These are phyloP conservation scores for Russula foetens DNA, from an alignment of 768 basidiomycete species.

Conservation along the genomic window DNA sequence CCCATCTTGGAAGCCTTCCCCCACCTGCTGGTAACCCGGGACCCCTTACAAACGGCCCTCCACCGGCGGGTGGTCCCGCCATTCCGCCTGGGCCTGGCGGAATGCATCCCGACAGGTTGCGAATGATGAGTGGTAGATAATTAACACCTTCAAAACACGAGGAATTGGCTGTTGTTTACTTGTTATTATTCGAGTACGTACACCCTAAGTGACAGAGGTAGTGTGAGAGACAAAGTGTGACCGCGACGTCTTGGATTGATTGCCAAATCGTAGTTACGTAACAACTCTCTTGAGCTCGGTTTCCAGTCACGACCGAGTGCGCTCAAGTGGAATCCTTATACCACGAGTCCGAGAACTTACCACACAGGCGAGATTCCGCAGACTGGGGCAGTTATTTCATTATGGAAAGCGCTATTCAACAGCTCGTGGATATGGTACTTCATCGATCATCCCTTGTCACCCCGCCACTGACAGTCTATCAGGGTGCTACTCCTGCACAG, in stretches of 20 bases:
- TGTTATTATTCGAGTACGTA: too few relatives aligned
- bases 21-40: conserved; percentile 14
- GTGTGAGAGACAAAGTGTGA: too few relatives aligned
- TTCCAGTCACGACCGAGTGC: neutral
- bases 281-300: neutral
- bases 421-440: conserved; percentile 32
- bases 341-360: neutral
- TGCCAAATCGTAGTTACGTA: conserved; percentile 7
- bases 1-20: conserved; percentile 19
- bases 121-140: conserved; percentile 52
- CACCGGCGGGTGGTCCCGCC: conserved; percentile 2
- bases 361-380: conserved; percentile 5
- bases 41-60: conserved; percentile 1
- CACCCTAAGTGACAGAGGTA: too few relatives aligned
- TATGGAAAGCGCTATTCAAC: conserved; percentile 30
- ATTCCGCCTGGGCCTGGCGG: conserved; percentile 40
- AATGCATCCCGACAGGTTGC: conserved; percentile 79
- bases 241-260: too few relatives aligned
- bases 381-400: neutral
- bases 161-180: neutral
- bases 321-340: neutral
- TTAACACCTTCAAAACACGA: neutral
- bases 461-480: neutral
- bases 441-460: neutral
- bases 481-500: conserved; percentile 81